phyloP scores from a whole-genome alignment of 768 basidiomycete species.

The Leucosporidium scottii region DNA sequence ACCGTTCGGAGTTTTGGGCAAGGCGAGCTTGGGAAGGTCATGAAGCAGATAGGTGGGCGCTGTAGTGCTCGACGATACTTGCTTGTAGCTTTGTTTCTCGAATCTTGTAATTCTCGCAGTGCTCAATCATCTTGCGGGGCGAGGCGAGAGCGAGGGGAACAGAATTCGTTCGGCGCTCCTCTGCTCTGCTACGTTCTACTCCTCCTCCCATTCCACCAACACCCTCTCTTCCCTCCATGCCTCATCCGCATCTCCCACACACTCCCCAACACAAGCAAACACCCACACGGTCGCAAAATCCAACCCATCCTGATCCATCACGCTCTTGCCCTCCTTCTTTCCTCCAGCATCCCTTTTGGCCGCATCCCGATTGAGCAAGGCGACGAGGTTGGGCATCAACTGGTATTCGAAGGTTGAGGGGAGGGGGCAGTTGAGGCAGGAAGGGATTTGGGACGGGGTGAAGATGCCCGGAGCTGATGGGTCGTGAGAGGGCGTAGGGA shows the following conservation, averaged over 20 bases:
- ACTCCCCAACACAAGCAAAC: conserved; percentile 79
- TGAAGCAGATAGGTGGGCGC: too few relatives aligned
- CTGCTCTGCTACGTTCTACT: conserved; percentile 20
- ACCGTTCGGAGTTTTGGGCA: conserved; percentile 22
- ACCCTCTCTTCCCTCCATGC: conserved; percentile 71
- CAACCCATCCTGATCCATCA: conserved; percentile 59
- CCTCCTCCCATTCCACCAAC: conserved; percentile 64
- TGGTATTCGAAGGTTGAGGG: conserved; percentile 82
- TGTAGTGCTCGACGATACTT: too few relatives aligned
- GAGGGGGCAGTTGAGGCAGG: conserved; percentile 62
- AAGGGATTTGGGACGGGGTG: conserved; percentile 51
- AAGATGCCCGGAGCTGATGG: conserved; percentile 50
- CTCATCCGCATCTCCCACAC: conserved; percentile 49
- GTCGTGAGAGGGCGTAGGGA: conserved; percentile 53
- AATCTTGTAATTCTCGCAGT: too few relatives aligned
- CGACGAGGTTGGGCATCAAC: conserved; percentile 88
- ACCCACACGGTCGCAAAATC: conserved; percentile 91
- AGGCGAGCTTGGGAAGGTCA: not conserved
- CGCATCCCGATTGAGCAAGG: conserved; percentile 55
- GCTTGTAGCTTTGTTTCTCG: too few relatives aligned
- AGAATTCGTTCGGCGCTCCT: too few relatives aligned
- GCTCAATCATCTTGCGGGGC: too few relatives aligned
- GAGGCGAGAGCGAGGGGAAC: too few relatives aligned
- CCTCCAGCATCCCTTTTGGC: conserved; percentile 52
- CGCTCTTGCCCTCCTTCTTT: conserved; percentile 48